These are phyloP conservation scores for Phaseolus coccineus DNA, from an alignment of 331 rosid genomes.

Conservation along the genomic window DNA sequence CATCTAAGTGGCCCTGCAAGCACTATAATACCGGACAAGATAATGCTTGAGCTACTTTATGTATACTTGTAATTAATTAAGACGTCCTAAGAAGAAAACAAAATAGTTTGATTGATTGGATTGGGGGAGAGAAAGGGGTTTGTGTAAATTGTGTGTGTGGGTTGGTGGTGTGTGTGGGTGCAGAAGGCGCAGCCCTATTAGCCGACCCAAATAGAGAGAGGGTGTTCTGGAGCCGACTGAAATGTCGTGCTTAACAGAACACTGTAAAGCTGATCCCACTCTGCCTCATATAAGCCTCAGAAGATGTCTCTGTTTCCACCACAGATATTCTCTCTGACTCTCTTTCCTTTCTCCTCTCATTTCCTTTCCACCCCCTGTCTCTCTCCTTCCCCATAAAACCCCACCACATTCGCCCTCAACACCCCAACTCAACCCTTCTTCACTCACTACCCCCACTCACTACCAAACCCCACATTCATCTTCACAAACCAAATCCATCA, in stretches of 20 bases:
- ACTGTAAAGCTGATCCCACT: conserved; percentile 66
- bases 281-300: conserved; percentile 69
- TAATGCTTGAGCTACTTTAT: background rate
- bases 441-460: background rate
- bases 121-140: background rate
- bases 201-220: conserved; percentile 64
- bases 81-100: background rate
- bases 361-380: conserved; percentile 12
- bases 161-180: conserved; percentile 23
- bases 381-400: conserved; percentile 49
- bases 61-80: background rate
- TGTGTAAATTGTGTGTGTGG: conserved; percentile 5
- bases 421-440: background rate
- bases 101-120: background rate
- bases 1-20: conserved; percentile 25
- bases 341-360: background rate
- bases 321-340: conserved; percentile 41
- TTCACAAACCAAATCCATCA: background rate
- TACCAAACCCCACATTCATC: too few species aligned
- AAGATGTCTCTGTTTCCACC: conserved; percentile 48
- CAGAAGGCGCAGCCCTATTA: conserved; percentile 51
- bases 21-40: background rate
- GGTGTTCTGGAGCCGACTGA: conserved; percentile 71
- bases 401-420: background rate
- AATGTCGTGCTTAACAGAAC: conserved; percentile 79